Base-by-base conservation (phyloP, 75 land plant species). In the Cryptomeria japonica region DNA sequence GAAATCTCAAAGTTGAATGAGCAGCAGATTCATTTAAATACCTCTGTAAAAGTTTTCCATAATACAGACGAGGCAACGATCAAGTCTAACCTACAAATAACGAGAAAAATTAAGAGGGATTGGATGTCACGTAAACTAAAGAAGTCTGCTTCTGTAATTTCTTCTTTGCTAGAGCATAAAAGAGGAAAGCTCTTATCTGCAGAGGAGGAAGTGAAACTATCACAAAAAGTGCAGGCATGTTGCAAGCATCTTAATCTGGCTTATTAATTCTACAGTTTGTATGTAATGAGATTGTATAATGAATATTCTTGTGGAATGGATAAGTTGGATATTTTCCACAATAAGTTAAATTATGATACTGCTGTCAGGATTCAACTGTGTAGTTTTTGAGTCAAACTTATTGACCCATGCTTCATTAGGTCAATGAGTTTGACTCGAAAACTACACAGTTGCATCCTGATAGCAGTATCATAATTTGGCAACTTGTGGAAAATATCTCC, bases 131-230 rank as follows among this genome's bases (percentile, higher is more conserved):
- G 38, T 22, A 80, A 80, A 80, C 11, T 42, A 42, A 41, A 80
- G 47, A 9, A 42, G 42, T 25, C 49, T 39, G 10, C 7, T 80
- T 80, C 83, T 42, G 83, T 0, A 42, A 7, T 80, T 42, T 9
- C 16, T 77, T 41, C 83, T 80, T 80, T 28, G 0, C n/a, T 8
- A 39, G 83, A 42, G 28, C 44, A 28, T 80, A 31, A 80, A 80
- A 89, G 91, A 51, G 91, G 61, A 78, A 84, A 91, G 80, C 91
- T 95, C 80, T 88, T 95, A 55, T 92, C 92, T 64, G 86, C 82
- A 41, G 73, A 90, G 87, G 94, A 95, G 90, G 94, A 95, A 83
- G 85, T 82, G 46, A 90, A 92, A 36, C 79, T 91, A 61, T 85
- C 93, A 82, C 55, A 25, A 47, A 47, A 89, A 51, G 83, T 95